A percentile compares a stretch with the other conserved stretches of the same genome.
These are phyloP conservation scores for Malassezia globosa DNA, from an alignment of 1,284 basidiomycete genomes.

Conservation along the genomic window DNA sequence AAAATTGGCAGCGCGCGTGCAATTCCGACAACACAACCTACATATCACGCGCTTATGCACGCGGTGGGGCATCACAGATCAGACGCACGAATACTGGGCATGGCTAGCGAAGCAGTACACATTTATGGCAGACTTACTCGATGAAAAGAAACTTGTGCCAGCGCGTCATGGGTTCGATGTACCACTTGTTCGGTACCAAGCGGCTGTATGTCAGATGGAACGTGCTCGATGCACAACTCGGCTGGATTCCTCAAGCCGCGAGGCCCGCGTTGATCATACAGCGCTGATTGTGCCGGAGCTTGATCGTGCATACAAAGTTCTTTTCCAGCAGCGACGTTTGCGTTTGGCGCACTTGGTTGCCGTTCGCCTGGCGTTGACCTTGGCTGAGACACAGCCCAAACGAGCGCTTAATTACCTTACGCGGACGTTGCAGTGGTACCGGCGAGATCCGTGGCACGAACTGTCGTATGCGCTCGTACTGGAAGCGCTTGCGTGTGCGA, in stretches of 20 bases:
- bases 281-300: slow-evolving; percentile 25
- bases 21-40: slow-evolving; percentile 70
- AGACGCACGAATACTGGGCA: slow-evolving; percentile 92
- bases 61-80: slow-evolving; percentile 92
- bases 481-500: not conserved
- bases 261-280: not conserved
- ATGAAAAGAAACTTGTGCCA: not conserved
- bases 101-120: slow-evolving; percentile 75
- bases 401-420: slow-evolving; percentile 35
- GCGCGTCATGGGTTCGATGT: not conserved
- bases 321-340: slow-evolving; percentile 15
- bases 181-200: slow-evolving; percentile 21
- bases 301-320: slow-evolving; percentile 30
- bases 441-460: slow-evolving; percentile 7
- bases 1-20: slow-evolving; percentile 54
- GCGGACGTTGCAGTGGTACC: slow-evolving; percentile 27
- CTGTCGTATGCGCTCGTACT: not conserved
- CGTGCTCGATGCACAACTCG: slow-evolving; percentile 14
- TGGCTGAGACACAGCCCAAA: slow-evolving; percentile 20
- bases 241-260: not conserved
- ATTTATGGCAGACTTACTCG: slow-evolving; percentile 30
- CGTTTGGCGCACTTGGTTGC: slow-evolving; percentile 26
- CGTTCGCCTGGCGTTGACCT: slow-evolving; percentile 25
- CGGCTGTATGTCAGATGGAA: slow-evolving; percentile 34
- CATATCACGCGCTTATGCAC: slow-evolving; percentile 76